These are phyloP conservation scores for Meripilus lineatus DNA, from an alignment of 1,284 basidiomycete species.

Conservation along the genomic window DNA sequence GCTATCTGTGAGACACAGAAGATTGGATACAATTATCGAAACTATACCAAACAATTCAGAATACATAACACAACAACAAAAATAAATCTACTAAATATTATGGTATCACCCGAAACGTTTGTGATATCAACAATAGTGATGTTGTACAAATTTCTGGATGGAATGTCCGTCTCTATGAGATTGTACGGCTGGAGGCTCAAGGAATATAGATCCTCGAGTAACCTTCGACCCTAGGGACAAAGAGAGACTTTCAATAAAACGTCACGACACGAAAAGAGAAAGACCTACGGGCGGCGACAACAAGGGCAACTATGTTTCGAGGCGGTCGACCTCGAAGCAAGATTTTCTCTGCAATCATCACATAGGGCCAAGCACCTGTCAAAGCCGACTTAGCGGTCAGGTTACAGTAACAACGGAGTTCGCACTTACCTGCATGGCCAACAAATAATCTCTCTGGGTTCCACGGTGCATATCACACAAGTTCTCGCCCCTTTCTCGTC, in stretches of 20 bases:
- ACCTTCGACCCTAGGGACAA: slow-evolving; percentile 61
- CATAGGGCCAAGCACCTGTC: slow-evolving; percentile 66
- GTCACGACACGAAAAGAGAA: slow-evolving; percentile 3
- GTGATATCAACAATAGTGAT: no score
- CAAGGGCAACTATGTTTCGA: slow-evolving; percentile 72
- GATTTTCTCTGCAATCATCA: slow-evolving; percentile 64
- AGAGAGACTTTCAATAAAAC: slow-evolving; percentile 4
- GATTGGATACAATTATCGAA: no score
- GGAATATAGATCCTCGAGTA: slow-evolving; percentile 60
- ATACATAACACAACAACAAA: no score
- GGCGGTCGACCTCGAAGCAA: slow-evolving; percentile 56
- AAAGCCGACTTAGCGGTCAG: slow-evolving; percentile 1
- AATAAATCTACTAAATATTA: no score
- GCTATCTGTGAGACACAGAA: no score
- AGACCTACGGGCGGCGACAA: slow-evolving; percentile 58
- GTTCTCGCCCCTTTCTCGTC: slow-evolving; percentile 31
- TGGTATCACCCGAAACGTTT: no score
- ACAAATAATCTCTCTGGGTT: slow-evolving; percentile 65
- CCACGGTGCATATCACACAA: slow-evolving; percentile 73
- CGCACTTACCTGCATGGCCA: slow-evolving; percentile 70
- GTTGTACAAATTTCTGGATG: no score
- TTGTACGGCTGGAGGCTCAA: no score
- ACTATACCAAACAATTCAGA: no score
- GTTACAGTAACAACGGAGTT: slow-evolving; percentile 1
- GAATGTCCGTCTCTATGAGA: no score